Conservation (phyloP, 345 rosid species). For the Citrus maxima region DNA sequence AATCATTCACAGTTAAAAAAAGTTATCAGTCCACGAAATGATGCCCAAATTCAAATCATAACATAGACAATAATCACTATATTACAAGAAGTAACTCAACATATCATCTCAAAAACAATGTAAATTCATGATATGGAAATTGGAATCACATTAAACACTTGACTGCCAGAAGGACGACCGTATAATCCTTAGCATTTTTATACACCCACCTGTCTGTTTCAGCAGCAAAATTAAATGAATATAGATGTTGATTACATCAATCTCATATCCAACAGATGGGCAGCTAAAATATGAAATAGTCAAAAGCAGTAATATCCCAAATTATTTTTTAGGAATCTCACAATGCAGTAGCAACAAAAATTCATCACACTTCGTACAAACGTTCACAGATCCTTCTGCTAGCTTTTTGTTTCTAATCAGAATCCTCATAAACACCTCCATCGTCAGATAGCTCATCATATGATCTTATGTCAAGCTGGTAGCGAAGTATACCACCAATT, state of each 20-base stretch:
- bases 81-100: not conserved
- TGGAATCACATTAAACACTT: not conserved
- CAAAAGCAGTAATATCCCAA: slow-evolving; percentile 1
- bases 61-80: no score
- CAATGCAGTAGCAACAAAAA: not conserved
- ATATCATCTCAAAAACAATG: not conserved
- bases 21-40: no score
- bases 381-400: slow-evolving; percentile 21
- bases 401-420: slow-evolving; percentile 50
- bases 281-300: not conserved
- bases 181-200: not conserved
- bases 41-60: no score
- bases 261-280: slow-evolving; percentile 1
- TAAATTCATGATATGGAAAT: not conserved
- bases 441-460: slow-evolving; percentile 80
- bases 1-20: no score
- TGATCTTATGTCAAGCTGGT: slow-evolving; percentile 84
- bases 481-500: slow-evolving; percentile 87
- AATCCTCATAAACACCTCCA: slow-evolving; percentile 67
- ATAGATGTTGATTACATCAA: not conserved
- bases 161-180: not conserved
- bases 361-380: not conserved
- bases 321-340: not conserved
- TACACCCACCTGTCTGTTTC: not conserved
- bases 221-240: not conserved